phyloP scores from a whole-genome alignment of 768 basidiomycete genomes.

The Holtermannia corniformis region DNA sequence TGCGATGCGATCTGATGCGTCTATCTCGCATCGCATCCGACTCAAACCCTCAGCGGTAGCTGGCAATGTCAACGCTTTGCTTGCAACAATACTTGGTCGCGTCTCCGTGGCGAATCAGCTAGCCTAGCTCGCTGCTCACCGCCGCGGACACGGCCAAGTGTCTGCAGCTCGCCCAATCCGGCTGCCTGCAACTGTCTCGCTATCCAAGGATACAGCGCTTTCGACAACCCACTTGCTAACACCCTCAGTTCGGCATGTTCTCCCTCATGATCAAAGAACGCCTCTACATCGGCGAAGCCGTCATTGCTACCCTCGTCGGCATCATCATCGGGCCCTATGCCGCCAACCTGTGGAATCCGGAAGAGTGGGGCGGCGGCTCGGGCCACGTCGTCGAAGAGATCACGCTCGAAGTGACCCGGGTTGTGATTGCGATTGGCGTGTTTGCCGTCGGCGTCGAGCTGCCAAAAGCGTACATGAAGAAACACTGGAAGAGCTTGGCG shows the following conservation, averaged over 20 bases:
- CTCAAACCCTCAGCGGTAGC: too few relatives aligned
- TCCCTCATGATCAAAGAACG: conserved; percentile 74
- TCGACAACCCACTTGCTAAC: too few relatives aligned
- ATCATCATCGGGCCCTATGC: conserved; percentile 85
- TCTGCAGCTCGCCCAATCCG: too few relatives aligned
- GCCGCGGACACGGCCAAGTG: too few relatives aligned
- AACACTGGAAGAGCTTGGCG: conserved; percentile 84
- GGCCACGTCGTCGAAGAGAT: conserved; percentile 56
- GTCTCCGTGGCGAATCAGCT: too few relatives aligned
- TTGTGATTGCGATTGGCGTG: conserved; percentile 90
- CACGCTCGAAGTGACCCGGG: conserved; percentile 81
- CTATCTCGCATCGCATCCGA: too few relatives aligned
- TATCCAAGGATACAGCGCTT: too few relatives aligned
- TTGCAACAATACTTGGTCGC: too few relatives aligned
- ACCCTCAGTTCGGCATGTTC: conserved; percentile 79
- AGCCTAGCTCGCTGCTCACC: too few relatives aligned
- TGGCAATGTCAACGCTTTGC: too few relatives aligned
- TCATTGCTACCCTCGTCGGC: conserved; percentile 87
- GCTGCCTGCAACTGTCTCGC: too few relatives aligned
- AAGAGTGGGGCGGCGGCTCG: conserved; percentile 54
- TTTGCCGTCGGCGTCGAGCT: conserved; percentile 97
- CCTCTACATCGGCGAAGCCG: conserved; percentile 92
- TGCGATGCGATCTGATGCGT: too few relatives aligned
- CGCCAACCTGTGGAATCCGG: conserved; percentile 70
- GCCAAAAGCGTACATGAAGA: conserved; percentile 78